Conservation (phyloP, 2,329 filamentous ascomycete species). For the Fusarium hainanense region DNA sequence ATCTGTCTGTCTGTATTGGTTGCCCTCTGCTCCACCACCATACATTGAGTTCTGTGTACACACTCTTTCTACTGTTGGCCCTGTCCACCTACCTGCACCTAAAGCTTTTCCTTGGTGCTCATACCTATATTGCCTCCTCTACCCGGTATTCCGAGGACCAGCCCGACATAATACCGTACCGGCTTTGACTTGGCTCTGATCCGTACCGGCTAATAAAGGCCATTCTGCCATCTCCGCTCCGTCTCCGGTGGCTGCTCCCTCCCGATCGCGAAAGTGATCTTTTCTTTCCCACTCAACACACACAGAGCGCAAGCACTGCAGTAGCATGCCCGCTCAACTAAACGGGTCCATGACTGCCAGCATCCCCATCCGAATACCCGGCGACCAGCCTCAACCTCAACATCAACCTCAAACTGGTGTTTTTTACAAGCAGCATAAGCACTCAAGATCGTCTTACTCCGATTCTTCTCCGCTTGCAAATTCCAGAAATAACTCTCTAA, state of each 20-base stretch:
- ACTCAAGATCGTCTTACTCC: slow-evolving; percentile 71
- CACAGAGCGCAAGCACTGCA: slow-evolving; percentile 37
- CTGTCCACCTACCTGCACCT: slow-evolving; percentile 30
- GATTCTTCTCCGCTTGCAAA: slow-evolving; percentile 65
- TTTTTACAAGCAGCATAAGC: slow-evolving; percentile 64
- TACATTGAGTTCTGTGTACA: slow-evolving; percentile 53
- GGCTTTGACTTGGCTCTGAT: slow-evolving; percentile 26
- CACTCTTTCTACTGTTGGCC: slow-evolving; percentile 29
- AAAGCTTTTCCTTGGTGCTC: slow-evolving; percentile 21
- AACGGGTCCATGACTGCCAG: slow-evolving; percentile 53
- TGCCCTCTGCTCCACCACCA: slow-evolving; percentile 48
- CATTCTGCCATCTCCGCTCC: slow-evolving; percentile 32
- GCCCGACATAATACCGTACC: slow-evolving; percentile 42
- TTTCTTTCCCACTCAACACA: slow-evolving; percentile 27
- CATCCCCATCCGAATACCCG: slow-evolving; percentile 53
- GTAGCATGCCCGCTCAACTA: slow-evolving; percentile 55
- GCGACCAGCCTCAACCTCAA: slow-evolving; percentile 47
- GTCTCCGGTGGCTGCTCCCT: slow-evolving; percentile 36
- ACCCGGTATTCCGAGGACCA: slow-evolving; percentile 40
- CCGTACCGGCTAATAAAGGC: slow-evolving; percentile 40
- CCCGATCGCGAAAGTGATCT: slow-evolving; percentile 36
- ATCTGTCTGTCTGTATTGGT: slow-evolving; percentile 45
- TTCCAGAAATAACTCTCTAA: slow-evolving; percentile 69
- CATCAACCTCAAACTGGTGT: slow-evolving; percentile 43
- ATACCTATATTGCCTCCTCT: slow-evolving; percentile 36